Evolutionary conservation across 108 stramenopile genomes (phyloP).

Genomic region (Cyclotella cryptica): DNA sequence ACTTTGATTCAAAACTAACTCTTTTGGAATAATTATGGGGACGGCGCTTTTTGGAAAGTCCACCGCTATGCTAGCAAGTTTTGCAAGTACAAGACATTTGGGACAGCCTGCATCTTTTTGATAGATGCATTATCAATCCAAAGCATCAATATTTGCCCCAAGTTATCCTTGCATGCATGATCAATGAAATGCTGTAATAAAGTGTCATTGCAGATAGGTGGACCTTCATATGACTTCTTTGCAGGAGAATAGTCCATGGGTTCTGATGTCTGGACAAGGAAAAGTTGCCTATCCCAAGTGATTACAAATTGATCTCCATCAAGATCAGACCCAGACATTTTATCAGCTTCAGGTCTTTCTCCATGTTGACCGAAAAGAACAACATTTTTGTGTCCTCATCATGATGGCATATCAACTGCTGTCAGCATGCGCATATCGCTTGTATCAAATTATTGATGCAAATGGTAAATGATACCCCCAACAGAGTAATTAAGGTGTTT

Average conservation of each 20-base stretch:
- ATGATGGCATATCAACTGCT: slow-evolving; percentile 31
- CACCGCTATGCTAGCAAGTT: slow-evolving; percentile 2
- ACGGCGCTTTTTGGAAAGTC: slow-evolving; percentile 10
- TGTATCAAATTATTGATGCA: slow-evolving; percentile 12
- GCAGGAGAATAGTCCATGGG: slow-evolving; percentile 30
- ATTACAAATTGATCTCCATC: slow-evolving; percentile 46
- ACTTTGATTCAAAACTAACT: neutral
- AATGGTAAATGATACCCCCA: neutral
- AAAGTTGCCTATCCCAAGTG: slow-evolving; percentile 41
- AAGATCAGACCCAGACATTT: slow-evolving; percentile 41
- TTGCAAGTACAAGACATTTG: slow-evolving; percentile 5
- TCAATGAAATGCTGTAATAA: slow-evolving; percentile 38
- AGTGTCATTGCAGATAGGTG: neutral
- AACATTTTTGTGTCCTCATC: slow-evolving; percentile 32
- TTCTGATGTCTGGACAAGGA: slow-evolving; percentile 7
- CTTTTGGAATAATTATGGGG: neutral
- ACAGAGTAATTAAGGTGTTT: no score
- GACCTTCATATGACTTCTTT: neutral
- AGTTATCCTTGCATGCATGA: slow-evolving; percentile 28
- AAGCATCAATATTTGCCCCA: slow-evolving; percentile 8
- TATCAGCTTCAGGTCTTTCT: slow-evolving; percentile 32
- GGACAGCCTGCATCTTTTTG: neutral
- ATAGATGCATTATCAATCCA: slow-evolving; percentile 8
- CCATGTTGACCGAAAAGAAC: slow-evolving; percentile 43
- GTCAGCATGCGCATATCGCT: slow-evolving; percentile 40